phyloP scores from a whole-genome alignment of 1,284 basidiomycete species.

The Boletus semigastroideus region DNA sequence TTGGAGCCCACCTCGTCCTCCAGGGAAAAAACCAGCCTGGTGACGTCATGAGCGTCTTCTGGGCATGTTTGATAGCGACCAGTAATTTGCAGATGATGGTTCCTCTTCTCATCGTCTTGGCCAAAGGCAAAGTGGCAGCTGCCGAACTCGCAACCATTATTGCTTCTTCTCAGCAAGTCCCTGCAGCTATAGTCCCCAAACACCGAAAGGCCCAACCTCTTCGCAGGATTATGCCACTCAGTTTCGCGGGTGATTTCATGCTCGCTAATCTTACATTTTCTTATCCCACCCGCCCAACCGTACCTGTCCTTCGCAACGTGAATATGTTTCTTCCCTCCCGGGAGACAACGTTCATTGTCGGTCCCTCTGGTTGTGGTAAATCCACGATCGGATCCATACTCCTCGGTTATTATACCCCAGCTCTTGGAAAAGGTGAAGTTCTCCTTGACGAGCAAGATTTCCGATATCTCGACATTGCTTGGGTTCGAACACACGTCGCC shows the following conservation, averaged over 20 bases:
- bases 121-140: slow-evolving; percentile 71
- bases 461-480: slow-evolving; percentile 72
- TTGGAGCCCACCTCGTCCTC: slow-evolving; percentile 83
- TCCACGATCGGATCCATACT: slow-evolving; percentile 78
- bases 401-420: slow-evolving; percentile 73
- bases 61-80: slow-evolving; percentile 91
- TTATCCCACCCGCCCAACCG: slow-evolving; percentile 69
- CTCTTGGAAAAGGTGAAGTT: slow-evolving; percentile 53
- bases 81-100: slow-evolving; percentile 85
- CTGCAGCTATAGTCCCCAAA: slow-evolving; percentile 8
- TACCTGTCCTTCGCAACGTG: slow-evolving; percentile 50
- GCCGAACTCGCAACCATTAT: slow-evolving; percentile 29
- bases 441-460: slow-evolving; percentile 84
- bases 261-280: slow-evolving; percentile 78
- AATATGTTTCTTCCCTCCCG: slow-evolving; percentile 64
- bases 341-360: slow-evolving; percentile 82
- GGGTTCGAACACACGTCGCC: slow-evolving; percentile 72
- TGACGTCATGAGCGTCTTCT: slow-evolving; percentile 93
- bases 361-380: slow-evolving; percentile 80
- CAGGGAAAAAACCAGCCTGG: slow-evolving; percentile 69
- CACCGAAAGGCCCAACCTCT: slow-evolving; percentile 36
- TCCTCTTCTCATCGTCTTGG: slow-evolving; percentile 73
- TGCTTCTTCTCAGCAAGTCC: slow-evolving; percentile 22
- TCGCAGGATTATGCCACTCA: slow-evolving; percentile 57
- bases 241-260: slow-evolving; percentile 76